Conservation (phyloP, 352 stramenopile species). For the Phytophthora melonis region DNA sequence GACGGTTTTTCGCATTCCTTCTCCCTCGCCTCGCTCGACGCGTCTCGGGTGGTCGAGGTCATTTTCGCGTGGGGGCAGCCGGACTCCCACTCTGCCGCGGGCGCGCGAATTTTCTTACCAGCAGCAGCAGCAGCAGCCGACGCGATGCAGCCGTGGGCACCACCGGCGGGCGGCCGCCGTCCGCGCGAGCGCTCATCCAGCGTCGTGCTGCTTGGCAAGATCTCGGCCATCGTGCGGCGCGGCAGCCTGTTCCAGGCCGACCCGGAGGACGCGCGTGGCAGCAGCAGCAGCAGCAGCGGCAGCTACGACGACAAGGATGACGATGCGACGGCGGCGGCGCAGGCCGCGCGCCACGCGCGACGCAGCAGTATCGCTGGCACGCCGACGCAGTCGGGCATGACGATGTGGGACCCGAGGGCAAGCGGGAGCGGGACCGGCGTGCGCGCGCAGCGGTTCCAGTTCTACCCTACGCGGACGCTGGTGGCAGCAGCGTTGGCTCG, state of each 20-base stretch:
- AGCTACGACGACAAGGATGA: conserved; percentile 33
- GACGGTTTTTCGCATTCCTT: conserved; percentile 30
- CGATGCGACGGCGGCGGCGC: neutral
- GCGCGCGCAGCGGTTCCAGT: conserved; percentile 39
- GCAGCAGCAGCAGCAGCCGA: neutral
- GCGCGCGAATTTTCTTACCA: conserved; percentile 1
- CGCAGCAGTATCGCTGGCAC: conserved; percentile 30
- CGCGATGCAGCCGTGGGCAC: conserved; percentile 43
- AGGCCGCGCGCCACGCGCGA: neutral
- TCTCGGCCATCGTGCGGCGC: conserved; percentile 62
- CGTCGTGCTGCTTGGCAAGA: conserved; percentile 54
- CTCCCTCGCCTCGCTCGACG: conserved; percentile 6
- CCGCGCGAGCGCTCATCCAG: conserved; percentile 51
- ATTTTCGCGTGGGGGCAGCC: neutral
- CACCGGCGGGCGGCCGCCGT: conserved; percentile 18
- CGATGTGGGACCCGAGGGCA: conserved; percentile 32
- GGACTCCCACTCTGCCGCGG: conserved; percentile 24
- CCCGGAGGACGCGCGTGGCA: conserved; percentile 33
- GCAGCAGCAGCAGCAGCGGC: conserved; percentile 18
- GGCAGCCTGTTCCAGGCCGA: conserved; percentile 44
- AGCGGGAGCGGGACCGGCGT: conserved; percentile 2
- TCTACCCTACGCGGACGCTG: conserved; percentile 44
- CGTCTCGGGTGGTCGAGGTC: neutral
- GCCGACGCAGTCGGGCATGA: conserved; percentile 32
- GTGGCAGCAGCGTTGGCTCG: conserved; percentile 35